Conservation (phyloP, 371 early-diverging fungal genomes). For the Actinomortierella ambigua region DNA sequence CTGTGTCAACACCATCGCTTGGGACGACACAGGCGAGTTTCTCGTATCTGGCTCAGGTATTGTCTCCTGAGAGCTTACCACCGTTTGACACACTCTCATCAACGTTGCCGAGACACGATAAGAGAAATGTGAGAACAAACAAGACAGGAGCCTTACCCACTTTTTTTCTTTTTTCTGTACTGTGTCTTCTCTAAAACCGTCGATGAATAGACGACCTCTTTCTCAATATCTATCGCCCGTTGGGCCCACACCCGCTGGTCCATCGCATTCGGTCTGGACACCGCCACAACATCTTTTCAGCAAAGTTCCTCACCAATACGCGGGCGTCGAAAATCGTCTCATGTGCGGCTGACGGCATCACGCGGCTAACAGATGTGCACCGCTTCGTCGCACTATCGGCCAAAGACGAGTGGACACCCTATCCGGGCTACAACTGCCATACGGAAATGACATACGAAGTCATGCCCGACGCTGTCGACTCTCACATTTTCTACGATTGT, state of each 20-base stretch:
- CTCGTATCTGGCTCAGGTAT: constrained; percentile 48
- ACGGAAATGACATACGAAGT: constrained; percentile 36
- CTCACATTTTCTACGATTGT: constrained; percentile 45
- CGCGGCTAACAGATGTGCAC: constrained; percentile 68
- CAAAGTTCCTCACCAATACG: constrained; percentile 71
- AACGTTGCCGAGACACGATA: too few relatives aligned
- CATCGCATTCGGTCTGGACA: constrained; percentile 57
- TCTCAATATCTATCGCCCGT: constrained; percentile 34
- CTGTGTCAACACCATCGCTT: constrained; percentile 72
- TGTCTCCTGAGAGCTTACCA: not conserved
- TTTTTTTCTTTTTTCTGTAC: not conserved
- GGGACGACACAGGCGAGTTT: constrained; percentile 40
- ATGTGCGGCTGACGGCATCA: constrained; percentile 71
- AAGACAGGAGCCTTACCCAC: constrained; percentile 37
- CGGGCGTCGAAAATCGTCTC: constrained; percentile 66
- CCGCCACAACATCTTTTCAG: constrained; percentile 76
- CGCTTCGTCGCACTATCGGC: constrained; percentile 17
- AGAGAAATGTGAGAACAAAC: constrained; percentile 65
- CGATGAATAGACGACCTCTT: constrained; percentile 24
- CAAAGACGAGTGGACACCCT: constrained; percentile 20
- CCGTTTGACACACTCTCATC: constrained; percentile 39
- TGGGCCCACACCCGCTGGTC: constrained; percentile 25
- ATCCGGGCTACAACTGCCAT: constrained; percentile 35
- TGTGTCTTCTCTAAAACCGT: not conserved
- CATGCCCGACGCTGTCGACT: constrained; percentile 28